Base-by-base conservation (phyloP, 2,329 filamentous ascomycete genomes). In the Emydomyces testavorans region DNA sequence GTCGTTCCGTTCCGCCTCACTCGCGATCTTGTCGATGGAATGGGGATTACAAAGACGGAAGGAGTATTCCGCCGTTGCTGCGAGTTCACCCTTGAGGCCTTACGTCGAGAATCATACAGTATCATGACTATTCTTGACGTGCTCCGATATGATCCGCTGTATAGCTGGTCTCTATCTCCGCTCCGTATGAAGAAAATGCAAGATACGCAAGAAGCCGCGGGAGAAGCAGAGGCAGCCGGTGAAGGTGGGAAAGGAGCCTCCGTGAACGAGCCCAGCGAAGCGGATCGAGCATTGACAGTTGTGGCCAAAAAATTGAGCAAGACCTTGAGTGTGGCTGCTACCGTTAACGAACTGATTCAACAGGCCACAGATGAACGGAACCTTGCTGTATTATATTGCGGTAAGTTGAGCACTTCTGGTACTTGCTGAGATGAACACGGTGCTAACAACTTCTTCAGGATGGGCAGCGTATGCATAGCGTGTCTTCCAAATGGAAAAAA, bases 121-220 rank as follows among this genome's bases (percentile, higher is more conserved):
- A 98, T 99, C 69, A 96, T 95, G 89, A 96, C 92, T 0, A 88
- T 98, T 46, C 78, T 99, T 16, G 93, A 98, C 61, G 93, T 98
- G 18, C 71, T 99, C 50, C 83, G 93, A n/a, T 96, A 95, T 66
- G 92, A 99, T 72, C 93, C 92, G 1, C 70, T 99, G 52, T 94
- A 96, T 65, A 92, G 81, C 52, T 99, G 92, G 92, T 90, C 86
- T 29, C 81, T 95, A 48, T 92, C 85, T 8, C 78, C 79, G 0
- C 64, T 81, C 13, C 74, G 79, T 41, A 75, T 80, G 48, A 80
- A 78, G 62, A 73, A 75, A 47, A 82, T 83, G 74, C 80, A 83
- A 58, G 77, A 82, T 32, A 64, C 66, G 13, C 61, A 76, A 2
- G 72, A 70, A 23, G 64, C 63, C 1, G 61, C 54, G 6, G 69